Evolutionary conservation across 2,329 filamentous ascomycete genomes (phyloP).

Genomic region (Beauveria sp.): DNA sequence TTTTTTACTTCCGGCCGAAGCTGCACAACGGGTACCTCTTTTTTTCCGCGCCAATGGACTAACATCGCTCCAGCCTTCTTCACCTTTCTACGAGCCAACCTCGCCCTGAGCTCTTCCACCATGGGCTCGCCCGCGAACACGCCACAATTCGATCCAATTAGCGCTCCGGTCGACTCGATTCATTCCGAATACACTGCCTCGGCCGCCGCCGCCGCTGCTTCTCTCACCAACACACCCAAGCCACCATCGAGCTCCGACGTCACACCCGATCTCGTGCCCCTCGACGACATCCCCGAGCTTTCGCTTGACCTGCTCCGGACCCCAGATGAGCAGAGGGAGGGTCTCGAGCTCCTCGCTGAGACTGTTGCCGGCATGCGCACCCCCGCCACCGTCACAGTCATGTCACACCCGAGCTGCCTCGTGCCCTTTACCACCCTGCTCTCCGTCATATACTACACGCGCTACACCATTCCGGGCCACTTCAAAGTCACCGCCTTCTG

Average conservation of each 20-base stretch:
- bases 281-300: slow-evolving; percentile 52
- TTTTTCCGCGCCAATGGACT: neutral
- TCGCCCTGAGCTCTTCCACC: slow-evolving; percentile 57
- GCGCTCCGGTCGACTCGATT: slow-evolving; percentile 18
- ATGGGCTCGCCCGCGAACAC: slow-evolving; percentile 59
- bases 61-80: slow-evolving; percentile 58
- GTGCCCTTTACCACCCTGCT: slow-evolving; percentile 38
- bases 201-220: slow-evolving; percentile 43
- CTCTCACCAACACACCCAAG: slow-evolving; percentile 34
- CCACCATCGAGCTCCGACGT: slow-evolving; percentile 24
- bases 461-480: slow-evolving; percentile 7
- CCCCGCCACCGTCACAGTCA: slow-evolving; percentile 52
- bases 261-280: slow-evolving; percentile 29
- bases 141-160: slow-evolving; percentile 50
- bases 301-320: slow-evolving; percentile 49
- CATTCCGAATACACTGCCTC: slow-evolving; percentile 28
- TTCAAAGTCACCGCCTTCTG: slow-evolving; percentile 8
- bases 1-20: too few relatives aligned
- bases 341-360: slow-evolving; percentile 68
- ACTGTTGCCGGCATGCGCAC: slow-evolving; percentile 77
- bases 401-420: slow-evolving; percentile 53
- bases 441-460: slow-evolving; percentile 29
- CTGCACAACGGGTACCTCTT: neutral
- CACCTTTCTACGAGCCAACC: slow-evolving; percentile 71
- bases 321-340: slow-evolving; percentile 55